Evolutionary conservation across 257 asterid genomes (phyloP).

Genomic region (Solanum medicagineum): DNA sequence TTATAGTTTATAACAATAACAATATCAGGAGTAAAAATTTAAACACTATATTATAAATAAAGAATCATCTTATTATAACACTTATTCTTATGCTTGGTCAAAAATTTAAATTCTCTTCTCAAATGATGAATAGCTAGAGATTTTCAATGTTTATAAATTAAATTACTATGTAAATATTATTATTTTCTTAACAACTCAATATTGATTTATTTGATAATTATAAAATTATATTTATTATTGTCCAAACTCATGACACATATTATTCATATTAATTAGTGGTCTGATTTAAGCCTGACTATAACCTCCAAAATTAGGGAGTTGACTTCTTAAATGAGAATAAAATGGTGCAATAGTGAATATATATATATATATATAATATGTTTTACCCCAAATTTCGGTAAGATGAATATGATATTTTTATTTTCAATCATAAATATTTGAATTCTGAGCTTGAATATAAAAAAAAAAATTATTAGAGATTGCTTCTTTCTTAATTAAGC

Average conservation of each 20-base stretch:
- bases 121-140: not conserved
- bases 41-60: not conserved
- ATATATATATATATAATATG: too few species aligned
- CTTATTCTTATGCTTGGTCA: not conserved
- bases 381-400: too few species aligned
- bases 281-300: not conserved
- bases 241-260: not conserved
- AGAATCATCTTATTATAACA: not conserved
- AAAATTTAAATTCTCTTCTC: too few species aligned
- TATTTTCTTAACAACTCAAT: not conserved
- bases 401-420: not conserved
- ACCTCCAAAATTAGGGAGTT: not conserved
- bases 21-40: not conserved
- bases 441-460: not conserved
- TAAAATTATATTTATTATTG: not conserved
- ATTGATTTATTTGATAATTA: not conserved
- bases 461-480: not conserved
- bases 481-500: fast-evolving
- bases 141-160: not conserved
- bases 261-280: not conserved
- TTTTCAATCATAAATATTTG: too few species aligned
- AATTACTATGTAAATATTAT: not conserved
- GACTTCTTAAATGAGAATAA: not conserved
- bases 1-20: not conserved
- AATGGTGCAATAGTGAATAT: not conserved